Conservation (phyloP, 202 grass and related monocot species). For the Cymbopogon flexuosus region DNA sequence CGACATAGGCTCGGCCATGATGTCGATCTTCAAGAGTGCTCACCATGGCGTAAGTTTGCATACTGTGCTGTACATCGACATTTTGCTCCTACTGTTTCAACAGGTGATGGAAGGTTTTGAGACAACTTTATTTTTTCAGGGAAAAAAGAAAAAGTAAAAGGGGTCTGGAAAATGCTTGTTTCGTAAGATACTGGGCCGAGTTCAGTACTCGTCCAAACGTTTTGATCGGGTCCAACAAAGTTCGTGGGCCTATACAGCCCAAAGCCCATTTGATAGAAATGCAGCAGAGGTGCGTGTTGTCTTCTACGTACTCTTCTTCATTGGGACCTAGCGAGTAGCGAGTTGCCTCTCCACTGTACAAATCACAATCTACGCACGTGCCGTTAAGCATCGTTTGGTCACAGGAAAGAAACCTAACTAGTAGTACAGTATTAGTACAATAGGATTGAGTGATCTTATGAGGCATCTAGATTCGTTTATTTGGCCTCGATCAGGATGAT, state of each 20-base stretch:
- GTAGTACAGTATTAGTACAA: not conserved
- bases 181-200: not conserved
- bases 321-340: not conserved
- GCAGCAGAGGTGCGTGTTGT: not conserved
- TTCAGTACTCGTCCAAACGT: not conserved
- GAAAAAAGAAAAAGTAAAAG: too few species aligned
- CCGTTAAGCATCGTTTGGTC: not conserved
- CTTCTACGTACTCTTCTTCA: too few species aligned
- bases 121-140: too few species aligned
- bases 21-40: conserved; percentile 56
- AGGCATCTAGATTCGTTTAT: not conserved
- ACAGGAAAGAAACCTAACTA: not conserved
- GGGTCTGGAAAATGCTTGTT: not conserved
- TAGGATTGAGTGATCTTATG: not conserved
- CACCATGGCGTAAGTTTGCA: conserved; percentile 59
- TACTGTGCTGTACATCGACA: not conserved
- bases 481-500: not conserved
- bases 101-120: not conserved
- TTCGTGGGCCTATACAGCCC: not conserved
- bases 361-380: not conserved
- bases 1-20: conserved; percentile 71
- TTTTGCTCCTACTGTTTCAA: not conserved
- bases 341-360: not conserved
- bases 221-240: not conserved
- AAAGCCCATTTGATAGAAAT: not conserved